Evolutionary conservation across 495 filamentous ascomycete species (phyloP).

Genomic region (Pyronema domesticum): DNA sequence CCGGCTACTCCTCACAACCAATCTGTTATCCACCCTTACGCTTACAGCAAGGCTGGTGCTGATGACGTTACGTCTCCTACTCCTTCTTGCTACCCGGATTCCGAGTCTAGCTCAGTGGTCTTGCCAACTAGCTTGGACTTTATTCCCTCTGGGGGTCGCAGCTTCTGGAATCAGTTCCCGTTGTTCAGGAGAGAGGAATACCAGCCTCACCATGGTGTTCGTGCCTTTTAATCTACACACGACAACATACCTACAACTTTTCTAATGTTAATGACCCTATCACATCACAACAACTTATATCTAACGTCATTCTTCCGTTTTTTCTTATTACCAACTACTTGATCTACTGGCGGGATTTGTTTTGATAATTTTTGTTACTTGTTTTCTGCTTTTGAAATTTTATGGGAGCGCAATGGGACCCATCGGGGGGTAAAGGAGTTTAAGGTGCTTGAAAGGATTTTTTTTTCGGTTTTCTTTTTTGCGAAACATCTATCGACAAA

Average conservation of each 20-base stretch:
- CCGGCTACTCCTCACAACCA: conserved; percentile 2
- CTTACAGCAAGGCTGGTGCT: neutral
- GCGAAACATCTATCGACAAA: neutral
- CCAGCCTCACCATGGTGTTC: neutral
- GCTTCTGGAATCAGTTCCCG: conserved; percentile 5
- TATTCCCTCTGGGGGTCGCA: neutral
- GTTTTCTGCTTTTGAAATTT: conserved; percentile 18
- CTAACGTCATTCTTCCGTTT: neutral
- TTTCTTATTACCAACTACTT: neutral
- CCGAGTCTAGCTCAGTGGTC: conserved; percentile 14
- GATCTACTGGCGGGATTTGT: neutral
- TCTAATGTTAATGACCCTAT: neutral
- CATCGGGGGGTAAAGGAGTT: conserved; percentile 3
- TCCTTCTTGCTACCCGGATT: conserved; percentile 2
- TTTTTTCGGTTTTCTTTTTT: conserved; percentile 4
- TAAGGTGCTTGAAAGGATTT: neutral
- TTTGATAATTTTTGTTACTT: conserved; percentile 13
- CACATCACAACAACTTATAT: too few relatives aligned
- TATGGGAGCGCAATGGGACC: neutral
- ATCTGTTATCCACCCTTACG: neutral
- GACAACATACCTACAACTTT: neutral
- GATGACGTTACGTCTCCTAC: neutral
- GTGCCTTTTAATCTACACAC: conserved; percentile 2
- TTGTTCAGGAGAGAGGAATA: conserved; percentile 4
- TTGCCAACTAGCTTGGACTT: neutral